These are phyloP conservation scores for Nicotiana noctiflora DNA, from an alignment of 257 asterid genomes.

Conservation along the genomic window DNA sequence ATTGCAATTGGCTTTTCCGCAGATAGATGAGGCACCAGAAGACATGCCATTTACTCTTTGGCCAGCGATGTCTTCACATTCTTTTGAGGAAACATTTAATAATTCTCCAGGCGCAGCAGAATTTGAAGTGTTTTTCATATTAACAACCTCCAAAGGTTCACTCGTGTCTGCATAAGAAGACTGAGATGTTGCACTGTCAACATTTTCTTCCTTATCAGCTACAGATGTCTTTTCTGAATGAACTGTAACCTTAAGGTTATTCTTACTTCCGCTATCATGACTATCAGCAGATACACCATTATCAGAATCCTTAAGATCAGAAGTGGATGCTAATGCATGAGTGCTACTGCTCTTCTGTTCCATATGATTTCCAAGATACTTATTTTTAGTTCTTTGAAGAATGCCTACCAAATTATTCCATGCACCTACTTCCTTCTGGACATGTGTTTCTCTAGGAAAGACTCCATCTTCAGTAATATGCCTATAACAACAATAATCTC, in stretches of 20 bases:
- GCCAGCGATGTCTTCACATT: background rate
- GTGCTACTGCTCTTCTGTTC: background rate
- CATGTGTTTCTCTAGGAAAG: constrained; percentile 17
- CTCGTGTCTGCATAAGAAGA: constrained; percentile 2
- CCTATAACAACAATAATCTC: constrained; percentile 23
- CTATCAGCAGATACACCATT: background rate
- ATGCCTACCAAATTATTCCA: constrained; percentile 16
- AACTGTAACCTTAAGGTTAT: background rate
- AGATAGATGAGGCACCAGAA: background rate
- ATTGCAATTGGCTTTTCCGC: background rate
- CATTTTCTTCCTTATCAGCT: background rate
- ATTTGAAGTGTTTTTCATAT: background rate
- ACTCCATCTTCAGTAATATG: constrained; percentile 14
- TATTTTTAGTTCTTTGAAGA: constrained; percentile 15
- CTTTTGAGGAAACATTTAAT: background rate
- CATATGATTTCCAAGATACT: constrained; percentile 8
- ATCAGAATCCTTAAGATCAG: constrained; percentile 2
- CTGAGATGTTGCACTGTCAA: background rate
- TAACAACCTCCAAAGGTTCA: constrained; percentile 2
- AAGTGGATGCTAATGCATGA: background rate
- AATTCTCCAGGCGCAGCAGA: background rate
- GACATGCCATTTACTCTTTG: background rate
- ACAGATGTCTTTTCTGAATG: background rate
- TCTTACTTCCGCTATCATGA: background rate
- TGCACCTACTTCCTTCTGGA: constrained; percentile 23